Base-by-base conservation (phyloP, 2,329 filamentous ascomycete genomes). In the Trichoderma guizhouense region DNA sequence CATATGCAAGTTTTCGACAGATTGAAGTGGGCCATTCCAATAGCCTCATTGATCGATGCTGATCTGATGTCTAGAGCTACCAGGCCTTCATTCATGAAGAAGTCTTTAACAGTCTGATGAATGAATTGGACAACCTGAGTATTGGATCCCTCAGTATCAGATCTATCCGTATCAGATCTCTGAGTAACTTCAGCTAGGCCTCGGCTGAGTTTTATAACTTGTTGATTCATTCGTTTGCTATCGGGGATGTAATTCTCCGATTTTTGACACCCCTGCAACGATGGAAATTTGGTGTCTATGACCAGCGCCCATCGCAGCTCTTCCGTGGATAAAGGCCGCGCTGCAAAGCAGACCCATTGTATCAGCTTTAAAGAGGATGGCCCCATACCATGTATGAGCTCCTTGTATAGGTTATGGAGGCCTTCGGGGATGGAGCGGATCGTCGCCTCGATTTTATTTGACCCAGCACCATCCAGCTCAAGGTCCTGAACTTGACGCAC, bases 71-170 rank as follows among this genome's bases (percentile, higher is more conserved):
- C 36, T 24, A 78, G 66, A 72, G 32, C 39, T 34, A n/a, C 21
- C 26, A 79, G 51, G 18, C 78, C 77, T 12, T 73, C 74, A 6
- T 74, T 58, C 28, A 78, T 7, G 43, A 81, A 79, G 68, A 79
- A 81, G 57, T 81, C 79, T 43, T 79, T 78, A 55, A 79, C 78
- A 3, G 79, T 77, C 65, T 81, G 77, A 34, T 82, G 79, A 43
- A 81, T 81, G 64, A 81, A 79, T 55, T 81, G 79, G 2, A 79
- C 76, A 39, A 76, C 58, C n/a, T 28, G 4, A 28, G 28, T 28
- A 6, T 28, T 7, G 5, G 28, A 7, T 28, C 28, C 28, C 28
- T 26, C 26, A 26, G 3, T 26, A 26, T 26, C 26, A 26, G 26
- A 26, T 26, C 26, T 5, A 26, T 26, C 26, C 26, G 26, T 26